Base-by-base conservation (phyloP, 257 asterid genomes). In the Lithospermum erythrorhizon region DNA sequence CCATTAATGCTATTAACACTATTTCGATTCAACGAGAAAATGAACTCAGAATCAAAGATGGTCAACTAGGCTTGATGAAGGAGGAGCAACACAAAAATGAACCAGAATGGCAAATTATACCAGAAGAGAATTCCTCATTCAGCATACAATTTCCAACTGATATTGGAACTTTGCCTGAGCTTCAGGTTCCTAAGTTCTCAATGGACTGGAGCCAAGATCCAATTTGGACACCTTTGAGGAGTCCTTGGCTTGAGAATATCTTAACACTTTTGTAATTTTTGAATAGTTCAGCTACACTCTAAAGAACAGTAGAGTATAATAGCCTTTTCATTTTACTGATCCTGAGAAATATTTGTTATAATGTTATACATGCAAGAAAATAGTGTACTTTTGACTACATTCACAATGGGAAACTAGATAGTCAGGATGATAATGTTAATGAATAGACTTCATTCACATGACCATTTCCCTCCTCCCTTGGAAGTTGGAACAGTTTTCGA, bases 151-250 rank as follows among this genome's bases (percentile, higher is more conserved):
- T 81, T 37, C 75, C 74, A 16, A 57, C 9, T 30, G 83, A 73
- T 17, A 35, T 59, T 53, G 73, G 24, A 25, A 70, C 23, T 23
- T 20, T 81, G 64, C 65, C 57, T 14, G 81, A 85, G 47, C 79
- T 85, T 19, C 84, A 82, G 68, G 62, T 82, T 61, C 83, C 90
- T 9, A 80, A 66, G 61, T 30, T 68, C 53, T 64, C 49, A 68
- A 63, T 68, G 74, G 87, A 82, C n/a, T 82, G 86, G 83, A 76
- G 67, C 0, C 87, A 82, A 54, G 94, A 80, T 29, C 74, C 94
- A 10, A 65, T 82, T 22, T 85, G 90, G 90, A 63, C 77, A 27
- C 86, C 76, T 13, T 57, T 85, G 32, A 68, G 73, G 4, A 85
- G 94, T 71, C 87, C 94, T 21, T 85, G 94, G 87, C 82, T 78